Conservation (phyloP, 208 protist genomes). For the Trypanosoma grayi region DNA sequence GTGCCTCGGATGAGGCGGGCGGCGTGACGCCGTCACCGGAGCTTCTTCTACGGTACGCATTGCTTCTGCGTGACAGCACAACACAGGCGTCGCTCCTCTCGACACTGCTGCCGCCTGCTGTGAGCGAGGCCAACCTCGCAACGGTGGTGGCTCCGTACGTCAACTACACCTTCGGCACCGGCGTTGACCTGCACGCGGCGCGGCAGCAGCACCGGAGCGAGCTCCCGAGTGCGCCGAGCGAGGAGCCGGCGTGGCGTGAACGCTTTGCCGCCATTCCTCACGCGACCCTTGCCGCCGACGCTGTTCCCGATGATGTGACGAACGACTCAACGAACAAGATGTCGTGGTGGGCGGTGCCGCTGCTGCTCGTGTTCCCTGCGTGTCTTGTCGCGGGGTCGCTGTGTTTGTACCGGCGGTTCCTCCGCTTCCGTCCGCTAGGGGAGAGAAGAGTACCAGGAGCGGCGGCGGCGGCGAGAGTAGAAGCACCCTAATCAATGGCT, state of each 20-base stretch:
- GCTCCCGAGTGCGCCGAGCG: conserved; percentile 18
- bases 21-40: conserved; percentile 34
- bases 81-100: conserved; percentile 28
- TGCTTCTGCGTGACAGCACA: conserved; percentile 27
- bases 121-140: background rate
- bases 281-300: conserved; percentile 22
- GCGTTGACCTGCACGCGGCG: conserved; percentile 37
- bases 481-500: too few species aligned
- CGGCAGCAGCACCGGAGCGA: conserved; percentile 7
- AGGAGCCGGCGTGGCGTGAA: conserved; percentile 41
- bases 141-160: conserved; percentile 27
- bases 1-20: conserved; percentile 11
- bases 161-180: conserved; percentile 61
- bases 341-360: conserved; percentile 43
- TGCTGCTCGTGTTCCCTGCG: conserved; percentile 45
- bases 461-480: background rate
- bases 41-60: conserved; percentile 41
- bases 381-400: conserved; percentile 31
- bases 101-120: background rate
- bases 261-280: conserved; percentile 46
- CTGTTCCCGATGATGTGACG: conserved; percentile 32
- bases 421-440: conserved; percentile 7
- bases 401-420: conserved; percentile 51
- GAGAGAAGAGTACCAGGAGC: background rate
- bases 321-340: conserved; percentile 39